phyloP scores from a whole-genome alignment of 805 yeast species.

The Starmerella tilneyi region DNA sequence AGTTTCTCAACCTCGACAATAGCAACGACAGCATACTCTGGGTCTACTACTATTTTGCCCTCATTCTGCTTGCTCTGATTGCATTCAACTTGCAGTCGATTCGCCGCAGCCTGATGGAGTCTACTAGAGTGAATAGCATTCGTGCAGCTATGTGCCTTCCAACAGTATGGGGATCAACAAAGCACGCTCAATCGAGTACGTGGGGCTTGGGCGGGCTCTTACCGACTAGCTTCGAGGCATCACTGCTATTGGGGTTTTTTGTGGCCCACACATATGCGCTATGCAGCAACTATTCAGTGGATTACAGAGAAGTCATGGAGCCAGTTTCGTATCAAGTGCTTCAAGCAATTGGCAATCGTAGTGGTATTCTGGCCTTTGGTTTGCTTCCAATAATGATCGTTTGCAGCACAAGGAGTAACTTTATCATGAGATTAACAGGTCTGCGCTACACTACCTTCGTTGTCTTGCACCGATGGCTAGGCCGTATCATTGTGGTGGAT shows the following conservation, averaged over 20 bases:
- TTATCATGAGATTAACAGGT: constrained; percentile 8
- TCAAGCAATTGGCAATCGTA: constrained; percentile 17
- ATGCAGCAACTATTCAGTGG: constrained; percentile 10
- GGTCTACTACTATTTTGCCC: constrained; percentile 14
- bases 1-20: constrained; percentile 14
- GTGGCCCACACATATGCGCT: constrained; percentile 12
- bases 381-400: constrained; percentile 13
- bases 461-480: constrained; percentile 19
- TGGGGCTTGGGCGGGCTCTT: constrained; percentile 18
- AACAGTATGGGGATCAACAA: constrained; percentile 7
- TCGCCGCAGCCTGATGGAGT: background rate
- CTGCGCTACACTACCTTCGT: constrained; percentile 15
- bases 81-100: background rate
- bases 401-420: constrained; percentile 12
- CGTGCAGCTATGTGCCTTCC: constrained; percentile 9
- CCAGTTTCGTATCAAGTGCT: constrained; percentile 7
- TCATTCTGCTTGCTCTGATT: background rate
- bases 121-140: background rate
- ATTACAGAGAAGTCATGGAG: constrained; percentile 13
- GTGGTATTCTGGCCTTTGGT: constrained; percentile 19
- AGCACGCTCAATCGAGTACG: constrained; percentile 6
- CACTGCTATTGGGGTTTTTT: constrained; percentile 8
- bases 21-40: constrained; percentile 14
- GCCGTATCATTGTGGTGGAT: constrained; percentile 16
- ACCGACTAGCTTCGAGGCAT: constrained; percentile 11